Evolutionary conservation across 2,329 filamentous ascomycete species (phyloP), one percentile per base, ranked within the genome.

Genomic region (Raffaelea ambrosiae): DNA sequence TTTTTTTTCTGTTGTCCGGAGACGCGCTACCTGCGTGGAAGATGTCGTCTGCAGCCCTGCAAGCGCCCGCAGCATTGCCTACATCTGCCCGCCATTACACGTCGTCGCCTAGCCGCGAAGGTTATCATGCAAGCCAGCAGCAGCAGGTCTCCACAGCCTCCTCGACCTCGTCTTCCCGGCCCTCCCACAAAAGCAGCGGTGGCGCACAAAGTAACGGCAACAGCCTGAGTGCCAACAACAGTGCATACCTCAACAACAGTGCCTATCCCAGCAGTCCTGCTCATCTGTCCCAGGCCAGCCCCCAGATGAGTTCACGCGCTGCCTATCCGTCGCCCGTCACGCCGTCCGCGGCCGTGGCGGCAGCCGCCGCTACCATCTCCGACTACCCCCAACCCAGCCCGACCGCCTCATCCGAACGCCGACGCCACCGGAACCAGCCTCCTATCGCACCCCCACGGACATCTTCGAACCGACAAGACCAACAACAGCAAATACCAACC

Each of bases 361-460:
- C 47, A 23, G 53, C 53, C 16, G 42, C 51, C 11, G 47, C 42
- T 8, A 26, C 43, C 16, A 48, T 52, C 10, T 39, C 66, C 50
- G 67, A 76, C 42, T 67, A 73, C 40, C 62, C 69, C 36, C 51
- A 50, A 18, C 38, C 51, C 16, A 54, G 48, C 22, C 49, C 48
- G 4, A 63, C 68, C 23, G 58, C 70, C 19, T 59, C 69, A 48
- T 68, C 72, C 52, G 74, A 76, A 58, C 71, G 73, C 59, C 70
- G 72, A 67, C 77, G 68, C 66, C 77, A 72, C 66, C 47, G 21
- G 3, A 29, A 29, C 26, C n/a, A n/a, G n/a, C 77, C 85, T 46
- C 84, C 86, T 21, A 75, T 87, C 57, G 83, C 85, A 48, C 89
- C 86, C 43, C 86, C 87, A 33, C 80, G 89, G 59, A 90, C 86